Evolutionary conservation across 208 protist genomes (phyloP), one percentile per base, ranked within the genome.

Genomic region (Trypanosomatidae sp.): DNA sequence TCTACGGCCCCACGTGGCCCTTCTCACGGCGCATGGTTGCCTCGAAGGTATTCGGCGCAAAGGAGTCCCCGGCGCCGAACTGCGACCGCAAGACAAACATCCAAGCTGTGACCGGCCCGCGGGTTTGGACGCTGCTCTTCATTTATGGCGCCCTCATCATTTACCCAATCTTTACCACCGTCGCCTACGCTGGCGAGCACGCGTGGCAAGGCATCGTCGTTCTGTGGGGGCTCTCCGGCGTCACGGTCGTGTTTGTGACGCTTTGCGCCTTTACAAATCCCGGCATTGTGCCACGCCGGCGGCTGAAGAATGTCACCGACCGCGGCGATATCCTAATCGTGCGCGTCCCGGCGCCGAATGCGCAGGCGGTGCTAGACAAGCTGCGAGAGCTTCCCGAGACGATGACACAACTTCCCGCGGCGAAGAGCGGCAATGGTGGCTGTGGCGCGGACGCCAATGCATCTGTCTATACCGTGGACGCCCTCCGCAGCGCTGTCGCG

Each of bases 1-100:
- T 86, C n/a, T 89, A 89, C 65, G 84, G 84, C 8, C 81, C 81
- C 19, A 89, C 84, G 1, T 76, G 66, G 66, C 68, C 75, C 17
- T 85, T 74, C 39, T 83, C 73, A 7, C 47, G 75, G 49, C 69
- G 58, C 10, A 71, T 85, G 65, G 41, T 74, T 15, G 70, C 71
- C 52, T 76, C 73, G 33, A 50, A 28, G 33, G 60, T 79, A 22
- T n/a, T 82, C 22, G 69, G 64, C 33, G 33, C 73, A 30, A 41
- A 49, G 25, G 30, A 36, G 41, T 77, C 70, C 53, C 15, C 68
- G 7, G 71, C 74, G 0, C 81, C 81, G 17, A 86, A 86, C 71
- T 82, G 77, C 74, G 55, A 72, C 28, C 64, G 80, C 58, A 69
- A 71, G 64, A 33, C 43, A 17, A 62, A 69, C 13, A 25, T 86